A percentile compares a stretch with the other conserved stretches of the same genome.
phyloP scores from a whole-genome alignment of 1,139 yeast genomes.

The Blastobotrys persicus region DNA sequence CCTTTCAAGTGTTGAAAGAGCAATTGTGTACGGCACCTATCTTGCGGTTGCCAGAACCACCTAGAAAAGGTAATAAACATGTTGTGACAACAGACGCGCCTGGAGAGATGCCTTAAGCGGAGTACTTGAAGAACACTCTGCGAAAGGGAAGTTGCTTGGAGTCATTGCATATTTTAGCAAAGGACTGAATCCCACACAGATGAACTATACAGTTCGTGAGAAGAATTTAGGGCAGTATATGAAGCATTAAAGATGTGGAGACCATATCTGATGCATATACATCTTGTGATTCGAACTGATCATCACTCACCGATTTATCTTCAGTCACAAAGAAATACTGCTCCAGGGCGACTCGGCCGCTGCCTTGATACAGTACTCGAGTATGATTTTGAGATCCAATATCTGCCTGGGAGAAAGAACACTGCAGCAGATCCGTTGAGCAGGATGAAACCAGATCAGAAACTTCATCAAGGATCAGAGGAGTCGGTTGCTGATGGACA shows the following conservation, averaged over 20 bases:
- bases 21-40: not conserved
- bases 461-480: too few species aligned
- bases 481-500: too few species aligned
- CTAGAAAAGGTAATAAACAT: not conserved
- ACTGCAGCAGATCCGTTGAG: conserved; percentile 5
- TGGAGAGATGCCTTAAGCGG: not conserved
- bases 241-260: conserved; percentile 12
- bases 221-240: conserved; percentile 11
- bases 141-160: not conserved
- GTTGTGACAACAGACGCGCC: not conserved
- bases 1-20: not conserved
- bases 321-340: not conserved
- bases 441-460: too few species aligned
- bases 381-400: not conserved
- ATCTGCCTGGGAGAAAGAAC: not conserved
- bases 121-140: not conserved
- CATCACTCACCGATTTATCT: conserved; percentile 3
- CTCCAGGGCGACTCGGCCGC: not conserved
- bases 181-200: not conserved
- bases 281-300: conserved; percentile 10
- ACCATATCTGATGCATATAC: not conserved
- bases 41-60: not conserved
- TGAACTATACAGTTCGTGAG: conserved; percentile 13
- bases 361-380: conserved; percentile 3
- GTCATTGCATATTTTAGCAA: not conserved